A percentile compares a stretch with the other conserved stretches of the same genome.
These are phyloP conservation scores for Aspergillus awamori DNA, from an alignment of 2,329 filamentous ascomycete species.

Conservation along the genomic window DNA sequence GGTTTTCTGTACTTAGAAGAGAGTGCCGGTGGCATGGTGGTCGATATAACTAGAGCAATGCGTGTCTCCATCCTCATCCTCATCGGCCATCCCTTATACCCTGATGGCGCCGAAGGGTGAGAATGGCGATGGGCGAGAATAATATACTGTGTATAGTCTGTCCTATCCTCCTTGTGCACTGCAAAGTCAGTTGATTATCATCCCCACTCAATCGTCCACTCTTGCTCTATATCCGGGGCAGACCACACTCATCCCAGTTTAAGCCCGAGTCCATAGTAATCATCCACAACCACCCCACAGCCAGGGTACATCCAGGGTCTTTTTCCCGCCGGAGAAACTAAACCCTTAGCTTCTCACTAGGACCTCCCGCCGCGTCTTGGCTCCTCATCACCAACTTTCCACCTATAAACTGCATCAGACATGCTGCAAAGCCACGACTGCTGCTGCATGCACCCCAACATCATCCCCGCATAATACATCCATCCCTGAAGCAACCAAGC, in stretches of 20 bases:
- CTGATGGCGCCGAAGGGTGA: background rate
- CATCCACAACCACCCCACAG: no score
- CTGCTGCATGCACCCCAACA: no score
- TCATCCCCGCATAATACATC: background rate
- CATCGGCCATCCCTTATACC: background rate
- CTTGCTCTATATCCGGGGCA: background rate
- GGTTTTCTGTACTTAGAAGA: slow-evolving; percentile 16
- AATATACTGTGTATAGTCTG: background rate
- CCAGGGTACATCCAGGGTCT: no score
- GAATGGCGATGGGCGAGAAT: background rate
- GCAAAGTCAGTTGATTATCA: background rate
- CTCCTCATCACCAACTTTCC: slow-evolving; percentile 18
- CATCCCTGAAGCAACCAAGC: background rate
- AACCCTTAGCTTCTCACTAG: background rate
- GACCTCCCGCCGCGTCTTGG: background rate
- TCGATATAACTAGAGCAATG: background rate
- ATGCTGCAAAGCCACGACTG: background rate
- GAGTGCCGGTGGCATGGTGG: background rate
- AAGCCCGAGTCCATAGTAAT: no score
- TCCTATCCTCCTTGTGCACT: background rate
- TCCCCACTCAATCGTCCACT: background rate
- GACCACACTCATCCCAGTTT: background rate
- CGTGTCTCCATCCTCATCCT: background rate
- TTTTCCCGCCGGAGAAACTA: slow-evolving; percentile 14
- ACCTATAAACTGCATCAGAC: slow-evolving; percentile 18